phyloP scores from a whole-genome alignment of 371 early-diverging fungal species.

The Neoconidiobolus thromboides region DNA sequence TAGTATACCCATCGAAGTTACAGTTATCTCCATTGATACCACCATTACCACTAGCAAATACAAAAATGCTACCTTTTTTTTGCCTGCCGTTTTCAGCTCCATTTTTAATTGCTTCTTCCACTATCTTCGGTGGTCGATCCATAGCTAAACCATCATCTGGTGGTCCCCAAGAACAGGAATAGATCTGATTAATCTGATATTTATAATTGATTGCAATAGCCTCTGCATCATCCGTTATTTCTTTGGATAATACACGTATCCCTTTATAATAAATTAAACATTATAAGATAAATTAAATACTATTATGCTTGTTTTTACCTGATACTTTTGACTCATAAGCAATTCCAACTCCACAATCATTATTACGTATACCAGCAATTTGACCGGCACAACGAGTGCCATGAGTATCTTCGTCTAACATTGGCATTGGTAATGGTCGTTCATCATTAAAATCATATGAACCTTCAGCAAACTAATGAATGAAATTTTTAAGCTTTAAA shows the following conservation, averaged over 20 bases:
- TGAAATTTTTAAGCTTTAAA: background rate
- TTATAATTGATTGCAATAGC: constrained; percentile 72
- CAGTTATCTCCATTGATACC: constrained; percentile 69
- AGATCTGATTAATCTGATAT: constrained; percentile 74
- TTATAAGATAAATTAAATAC: background rate
- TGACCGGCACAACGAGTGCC: constrained; percentile 96
- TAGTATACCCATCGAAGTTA: constrained; percentile 94
- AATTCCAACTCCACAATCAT: constrained; percentile 89
- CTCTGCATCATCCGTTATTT: constrained; percentile 76
- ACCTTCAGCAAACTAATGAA: constrained; percentile 47
- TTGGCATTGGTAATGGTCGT: constrained; percentile 52
- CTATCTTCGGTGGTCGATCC: constrained; percentile 68
- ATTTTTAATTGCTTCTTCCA: constrained; percentile 58
- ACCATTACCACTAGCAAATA: constrained; percentile 94
- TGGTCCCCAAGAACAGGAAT: constrained; percentile 92
- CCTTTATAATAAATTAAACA: constrained; percentile 17
- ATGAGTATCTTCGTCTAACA: constrained; percentile 62
- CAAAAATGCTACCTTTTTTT: constrained; percentile 75
- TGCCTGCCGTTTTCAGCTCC: constrained; percentile 67
- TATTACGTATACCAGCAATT: constrained; percentile 76
- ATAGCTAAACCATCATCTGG: constrained; percentile 73
- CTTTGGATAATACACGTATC: constrained; percentile 75
- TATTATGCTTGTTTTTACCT: constrained; percentile 19
- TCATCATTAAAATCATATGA: constrained; percentile 89
- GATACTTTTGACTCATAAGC: constrained; percentile 76